Conservation (phyloP, 805 yeast genomes). For the Vanderwaltozyma tropicalis region DNA sequence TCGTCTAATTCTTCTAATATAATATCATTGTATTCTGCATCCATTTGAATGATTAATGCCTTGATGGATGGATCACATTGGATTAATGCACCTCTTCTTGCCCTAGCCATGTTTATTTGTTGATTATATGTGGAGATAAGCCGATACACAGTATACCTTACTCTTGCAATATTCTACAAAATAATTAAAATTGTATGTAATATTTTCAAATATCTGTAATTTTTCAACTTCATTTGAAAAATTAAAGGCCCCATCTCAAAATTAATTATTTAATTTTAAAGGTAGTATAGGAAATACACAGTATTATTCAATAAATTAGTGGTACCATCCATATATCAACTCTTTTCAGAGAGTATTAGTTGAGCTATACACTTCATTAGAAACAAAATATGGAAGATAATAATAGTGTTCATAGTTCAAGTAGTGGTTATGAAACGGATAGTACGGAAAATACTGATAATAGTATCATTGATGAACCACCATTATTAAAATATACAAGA, state of each 20-base stretch:
- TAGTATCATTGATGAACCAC: slow-evolving; percentile 52
- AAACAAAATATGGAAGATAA: slow-evolving; percentile 12
- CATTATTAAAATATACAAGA: slow-evolving; percentile 65
- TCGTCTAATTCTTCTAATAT: slow-evolving; percentile 77
- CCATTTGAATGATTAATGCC: slow-evolving; percentile 77
- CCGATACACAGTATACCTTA: too few species aligned
- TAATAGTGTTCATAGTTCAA: slow-evolving; percentile 9
- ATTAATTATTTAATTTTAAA: too few species aligned
- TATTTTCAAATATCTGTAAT: slow-evolving; percentile 8
- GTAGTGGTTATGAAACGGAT: slow-evolving; percentile 23
- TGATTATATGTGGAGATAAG: too few species aligned
- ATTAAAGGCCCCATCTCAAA: too few species aligned
- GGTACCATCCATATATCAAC: too few species aligned
- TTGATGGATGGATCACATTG: slow-evolving; percentile 86
- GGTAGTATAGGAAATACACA: too few species aligned
- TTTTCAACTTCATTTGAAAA: too few species aligned
- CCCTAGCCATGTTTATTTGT: slow-evolving; percentile 35
- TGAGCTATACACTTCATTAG: too few species aligned
- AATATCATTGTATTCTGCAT: slow-evolving; percentile 64
- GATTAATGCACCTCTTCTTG: slow-evolving; percentile 44
- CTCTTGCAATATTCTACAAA: too few species aligned
- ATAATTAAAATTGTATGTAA: neutral
- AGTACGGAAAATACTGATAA: slow-evolving; percentile 32
- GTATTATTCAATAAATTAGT: too few species aligned
- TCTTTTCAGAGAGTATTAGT: too few species aligned